phyloP scores from a whole-genome alignment of 2,329 filamentous ascomycete genomes.

The Botrytis hyacinthi region DNA sequence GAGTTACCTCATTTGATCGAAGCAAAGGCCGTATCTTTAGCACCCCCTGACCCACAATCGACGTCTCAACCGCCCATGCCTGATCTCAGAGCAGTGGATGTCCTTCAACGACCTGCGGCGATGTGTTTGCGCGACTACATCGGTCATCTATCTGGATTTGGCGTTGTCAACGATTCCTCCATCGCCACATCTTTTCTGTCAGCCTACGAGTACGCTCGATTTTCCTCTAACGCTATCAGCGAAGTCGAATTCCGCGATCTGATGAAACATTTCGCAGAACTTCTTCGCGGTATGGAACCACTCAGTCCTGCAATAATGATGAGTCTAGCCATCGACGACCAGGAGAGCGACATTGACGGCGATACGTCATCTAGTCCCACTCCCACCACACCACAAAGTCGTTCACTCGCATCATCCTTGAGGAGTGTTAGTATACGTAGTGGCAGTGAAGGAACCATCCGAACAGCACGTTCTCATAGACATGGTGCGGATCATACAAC shows the following conservation, averaged over 20 bases:
- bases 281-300: constrained; percentile 72
- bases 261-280: constrained; percentile 80
- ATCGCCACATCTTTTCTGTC: constrained; percentile 62
- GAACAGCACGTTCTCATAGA: constrained; percentile 31
- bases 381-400: constrained; percentile 29
- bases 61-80: constrained; percentile 47
- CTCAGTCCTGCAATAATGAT: constrained; percentile 30
- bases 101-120: constrained; percentile 67
- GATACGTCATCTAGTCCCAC: constrained; percentile 28
- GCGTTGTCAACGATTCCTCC: constrained; percentile 57
- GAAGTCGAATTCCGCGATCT: constrained; percentile 71
- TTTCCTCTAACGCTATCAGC: constrained; percentile 67
- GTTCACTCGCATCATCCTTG: constrained; percentile 31
- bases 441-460: constrained; percentile 36
- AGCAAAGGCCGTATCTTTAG: constrained; percentile 85
- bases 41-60: constrained; percentile 53
- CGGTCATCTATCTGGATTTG: constrained; percentile 63
- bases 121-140: constrained; percentile 82
- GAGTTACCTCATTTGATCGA: constrained; percentile 90
- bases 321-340: constrained; percentile 27
- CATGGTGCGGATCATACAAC: constrained; percentile 22
- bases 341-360: constrained; percentile 36
- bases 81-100: constrained; percentile 64
- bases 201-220: constrained; percentile 81
- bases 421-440: constrained; percentile 29